phyloP scores from a whole-genome alignment of 148 eudicot genomes.

The Diospyros lotus region DNA sequence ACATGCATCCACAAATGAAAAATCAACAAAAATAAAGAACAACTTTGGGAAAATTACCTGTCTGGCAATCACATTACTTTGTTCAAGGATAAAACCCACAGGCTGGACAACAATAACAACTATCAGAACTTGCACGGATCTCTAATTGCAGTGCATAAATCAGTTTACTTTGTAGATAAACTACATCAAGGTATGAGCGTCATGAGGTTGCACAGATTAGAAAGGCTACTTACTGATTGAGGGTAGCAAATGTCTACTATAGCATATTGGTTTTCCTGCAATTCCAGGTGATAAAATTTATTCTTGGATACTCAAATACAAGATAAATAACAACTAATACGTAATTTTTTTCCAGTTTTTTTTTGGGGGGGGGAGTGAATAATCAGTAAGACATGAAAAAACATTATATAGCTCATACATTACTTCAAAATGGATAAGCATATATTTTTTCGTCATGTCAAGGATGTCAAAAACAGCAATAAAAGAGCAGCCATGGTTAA shows the following conservation, averaged over 20 bases:
- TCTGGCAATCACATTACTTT: slow-evolving; percentile 76
- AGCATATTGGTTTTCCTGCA: slow-evolving; percentile 89
- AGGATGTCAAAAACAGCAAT: not conserved
- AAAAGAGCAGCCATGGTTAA: not conserved
- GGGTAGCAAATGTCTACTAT: slow-evolving; percentile 87
- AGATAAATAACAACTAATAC: not conserved
- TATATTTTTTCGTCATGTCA: not conserved
- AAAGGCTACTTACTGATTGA: slow-evolving; percentile 50
- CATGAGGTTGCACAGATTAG: slow-evolving; percentile 10
- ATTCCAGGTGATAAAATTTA: slow-evolving; percentile 12
- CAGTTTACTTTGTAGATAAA: not conserved
- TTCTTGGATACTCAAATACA: slow-evolving; percentile 1
- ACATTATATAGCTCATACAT: not conserved
- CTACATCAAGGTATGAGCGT: slow-evolving; percentile 1
- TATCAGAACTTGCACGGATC: slow-evolving; percentile 10
- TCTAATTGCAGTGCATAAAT: not conserved
- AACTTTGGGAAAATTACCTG: slow-evolving; percentile 47
- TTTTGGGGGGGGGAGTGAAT: too few species aligned
- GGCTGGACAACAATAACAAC: slow-evolving; percentile 48
- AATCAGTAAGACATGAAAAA: not conserved
- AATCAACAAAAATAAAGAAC: not conserved
- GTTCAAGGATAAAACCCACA: slow-evolving; percentile 87
- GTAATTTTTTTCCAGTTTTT: too few species aligned
- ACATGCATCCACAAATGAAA: not conserved
- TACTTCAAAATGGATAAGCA: slow-evolving; percentile 1